Evolutionary conservation across 2,329 filamentous ascomycete genomes (phyloP).

Genomic region (Pestalotiopsis sp.): DNA sequence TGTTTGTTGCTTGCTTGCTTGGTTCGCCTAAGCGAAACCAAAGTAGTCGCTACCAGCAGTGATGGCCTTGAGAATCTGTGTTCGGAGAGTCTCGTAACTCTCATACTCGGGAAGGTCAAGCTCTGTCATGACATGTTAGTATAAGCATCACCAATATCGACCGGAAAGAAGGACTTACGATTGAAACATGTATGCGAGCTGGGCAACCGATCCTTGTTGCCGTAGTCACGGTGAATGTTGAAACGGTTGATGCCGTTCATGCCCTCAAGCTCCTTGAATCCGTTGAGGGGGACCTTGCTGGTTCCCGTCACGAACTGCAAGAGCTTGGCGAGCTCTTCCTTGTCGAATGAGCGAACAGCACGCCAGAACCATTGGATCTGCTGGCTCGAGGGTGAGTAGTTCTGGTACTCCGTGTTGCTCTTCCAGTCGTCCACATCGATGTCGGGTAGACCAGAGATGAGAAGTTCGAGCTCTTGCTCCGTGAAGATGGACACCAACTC

Average conservation of each 20-base stretch:
- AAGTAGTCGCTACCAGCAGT: constrained; percentile 98
- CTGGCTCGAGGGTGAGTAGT: constrained; percentile 90
- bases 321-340: constrained; percentile 96
- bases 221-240: constrained; percentile 98
- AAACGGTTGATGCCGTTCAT: constrained; percentile 99
- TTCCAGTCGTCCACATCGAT: constrained; percentile 99
- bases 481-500: constrained; percentile 97
- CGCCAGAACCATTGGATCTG: constrained; percentile 99
- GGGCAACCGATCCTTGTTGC: constrained; percentile 91
- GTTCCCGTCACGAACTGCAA: constrained; percentile 98
- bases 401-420: constrained; percentile 98
- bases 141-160: constrained; percentile 9
- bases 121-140: constrained; percentile 60
- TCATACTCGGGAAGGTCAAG: constrained; percentile 98
- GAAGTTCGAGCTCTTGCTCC: constrained; percentile 92
- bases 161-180: constrained; percentile 65
- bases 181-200: constrained; percentile 99
- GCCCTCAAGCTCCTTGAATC: constrained; percentile 97
- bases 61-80: constrained; percentile 91
- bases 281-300: constrained; percentile 96
- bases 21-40: constrained; percentile 76
- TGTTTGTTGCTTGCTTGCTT: not conserved
- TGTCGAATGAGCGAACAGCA: constrained; percentile 94
- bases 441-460: constrained; percentile 95
- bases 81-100: constrained; percentile 86